A percentile compares a stretch with the other conserved stretches of the same genome.
These are phyloP conservation scores for Arachis hypogaea DNA, from an alignment of 306 rosid genomes.

Conservation along the genomic window DNA sequence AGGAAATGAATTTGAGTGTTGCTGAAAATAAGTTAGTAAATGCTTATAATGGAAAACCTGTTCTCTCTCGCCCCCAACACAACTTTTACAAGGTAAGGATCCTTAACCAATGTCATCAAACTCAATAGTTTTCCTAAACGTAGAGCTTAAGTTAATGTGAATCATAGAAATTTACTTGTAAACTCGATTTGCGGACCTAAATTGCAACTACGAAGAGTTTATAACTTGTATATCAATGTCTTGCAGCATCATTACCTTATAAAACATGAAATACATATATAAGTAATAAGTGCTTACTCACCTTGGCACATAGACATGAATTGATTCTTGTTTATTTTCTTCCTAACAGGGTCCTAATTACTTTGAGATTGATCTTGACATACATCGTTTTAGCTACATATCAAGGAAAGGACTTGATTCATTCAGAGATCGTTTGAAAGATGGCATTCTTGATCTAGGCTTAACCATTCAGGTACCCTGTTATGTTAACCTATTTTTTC, in stretches of 20 bases:
- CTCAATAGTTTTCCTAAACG: too few species aligned
- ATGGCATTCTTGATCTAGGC: slow-evolving; percentile 79
- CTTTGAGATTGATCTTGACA: slow-evolving; percentile 96
- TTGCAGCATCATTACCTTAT: background rate
- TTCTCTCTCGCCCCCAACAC: slow-evolving; percentile 96
- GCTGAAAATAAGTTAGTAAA: slow-evolving; percentile 79
- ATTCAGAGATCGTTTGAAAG: slow-evolving; percentile 75
- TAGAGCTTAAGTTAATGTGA: too few species aligned
- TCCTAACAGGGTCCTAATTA: slow-evolving; percentile 75
- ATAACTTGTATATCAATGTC: background rate
- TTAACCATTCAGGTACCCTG: slow-evolving; percentile 80
- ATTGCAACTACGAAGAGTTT: too few species aligned
- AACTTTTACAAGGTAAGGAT: slow-evolving; percentile 67
- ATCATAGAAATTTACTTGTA: too few species aligned
- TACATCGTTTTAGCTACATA: slow-evolving; percentile 94
- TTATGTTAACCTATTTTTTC: background rate
- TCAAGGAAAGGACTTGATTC: slow-evolving; percentile 93
- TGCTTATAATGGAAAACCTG: slow-evolving; percentile 89
- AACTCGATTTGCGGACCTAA: too few species aligned
- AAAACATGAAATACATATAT: background rate
- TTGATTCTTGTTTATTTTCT: slow-evolving; percentile 25
- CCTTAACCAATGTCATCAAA: too few species aligned
- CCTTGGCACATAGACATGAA: background rate
- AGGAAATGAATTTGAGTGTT: slow-evolving; percentile 79
- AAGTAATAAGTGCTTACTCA: background rate